A percentile compares a stretch with the other conserved stretches of the same genome.
Conservation (phyloP, 1,284 basidiomycete genomes). For the Athelia psychrophila region DNA sequence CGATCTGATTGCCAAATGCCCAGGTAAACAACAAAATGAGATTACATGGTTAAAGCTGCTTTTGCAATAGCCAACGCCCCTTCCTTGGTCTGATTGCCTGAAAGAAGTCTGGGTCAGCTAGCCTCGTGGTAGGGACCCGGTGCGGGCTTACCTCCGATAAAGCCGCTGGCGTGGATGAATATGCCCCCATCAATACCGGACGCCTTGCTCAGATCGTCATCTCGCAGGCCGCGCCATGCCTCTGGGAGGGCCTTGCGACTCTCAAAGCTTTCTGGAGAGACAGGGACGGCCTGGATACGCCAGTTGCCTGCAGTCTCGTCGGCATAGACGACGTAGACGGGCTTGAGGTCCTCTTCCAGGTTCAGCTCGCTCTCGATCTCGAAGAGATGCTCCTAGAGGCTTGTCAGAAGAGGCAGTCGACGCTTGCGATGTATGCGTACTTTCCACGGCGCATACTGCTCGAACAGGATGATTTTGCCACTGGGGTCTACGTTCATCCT, state of each 20-base stretch:
- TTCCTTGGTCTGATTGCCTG: slow-evolving; percentile 89
- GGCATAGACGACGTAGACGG: slow-evolving; percentile 89
- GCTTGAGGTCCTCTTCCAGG: slow-evolving; percentile 44
- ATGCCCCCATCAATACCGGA: slow-evolving; percentile 84
- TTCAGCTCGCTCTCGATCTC: slow-evolving; percentile 68
- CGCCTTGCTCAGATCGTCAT: slow-evolving; percentile 72
- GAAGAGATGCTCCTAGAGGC: slow-evolving; percentile 83
- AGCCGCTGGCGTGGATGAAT: slow-evolving; percentile 94
- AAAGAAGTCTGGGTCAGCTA: slow-evolving; percentile 3
- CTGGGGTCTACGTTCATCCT: slow-evolving; percentile 67
- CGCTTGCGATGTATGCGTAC: slow-evolving; percentile 32
- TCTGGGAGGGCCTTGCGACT: slow-evolving; percentile 93
- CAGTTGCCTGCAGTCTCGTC: slow-evolving; percentile 80
- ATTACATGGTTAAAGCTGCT: slow-evolving; percentile 55
- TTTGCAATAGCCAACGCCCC: slow-evolving; percentile 84
- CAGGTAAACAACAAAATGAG: background rate
- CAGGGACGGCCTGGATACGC: slow-evolving; percentile 93
- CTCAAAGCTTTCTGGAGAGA: slow-evolving; percentile 81
- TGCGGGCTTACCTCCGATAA: slow-evolving; percentile 78
- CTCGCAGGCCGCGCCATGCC: slow-evolving; percentile 89
- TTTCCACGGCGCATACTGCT: slow-evolving; percentile 87
- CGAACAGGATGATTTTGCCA: slow-evolving; percentile 82
- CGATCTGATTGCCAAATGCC: too few species aligned
- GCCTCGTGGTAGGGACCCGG: background rate
- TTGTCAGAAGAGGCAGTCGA: too few species aligned